These are phyloP conservation scores for Chlorella sp. DNA, from an alignment of 139 green algal genomes.

Conservation along the genomic window DNA sequence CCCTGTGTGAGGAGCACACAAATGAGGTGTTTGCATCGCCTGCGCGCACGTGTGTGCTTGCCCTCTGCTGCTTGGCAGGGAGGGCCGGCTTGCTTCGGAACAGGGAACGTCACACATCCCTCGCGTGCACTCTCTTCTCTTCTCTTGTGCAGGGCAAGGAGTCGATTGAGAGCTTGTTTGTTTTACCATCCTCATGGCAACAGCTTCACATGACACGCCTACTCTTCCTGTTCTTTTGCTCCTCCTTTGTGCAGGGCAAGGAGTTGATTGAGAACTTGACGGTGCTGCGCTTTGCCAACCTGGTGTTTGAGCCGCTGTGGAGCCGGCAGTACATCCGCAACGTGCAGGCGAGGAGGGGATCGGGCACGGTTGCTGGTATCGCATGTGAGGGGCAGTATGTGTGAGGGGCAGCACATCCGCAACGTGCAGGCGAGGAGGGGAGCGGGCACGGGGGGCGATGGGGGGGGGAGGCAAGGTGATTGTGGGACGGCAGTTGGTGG, in stretches of 20 bases:
- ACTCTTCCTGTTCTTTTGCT: not conserved
- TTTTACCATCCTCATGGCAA: too few relatives aligned
- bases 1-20: too few relatives aligned
- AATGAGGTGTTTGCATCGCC: too few relatives aligned
- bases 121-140: too few relatives aligned
- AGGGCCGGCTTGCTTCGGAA: too few relatives aligned
- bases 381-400: too few relatives aligned
- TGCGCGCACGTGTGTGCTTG: too few relatives aligned
- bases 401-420: too few relatives aligned
- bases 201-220: not conserved
- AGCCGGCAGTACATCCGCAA: constrained; percentile 95
- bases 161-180: not conserved
- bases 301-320: constrained; percentile 99
- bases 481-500: not conserved
- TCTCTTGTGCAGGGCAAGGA: not conserved
- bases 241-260: constrained; percentile 75
- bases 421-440: too few relatives aligned
- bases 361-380: not conserved
- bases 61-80: too few relatives aligned
- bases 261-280: constrained; percentile 99
- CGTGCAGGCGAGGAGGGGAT: constrained; percentile 79
- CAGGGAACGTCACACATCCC: too few relatives aligned
- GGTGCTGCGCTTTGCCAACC: constrained; percentile 97
- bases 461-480: too few relatives aligned
- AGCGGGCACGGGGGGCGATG: not conserved